Percentiles rank a stretch among this genome's conserved stretches.
Evolutionary conservation across 805 yeast genomes (phyloP).

Genomic region (Wickerhamiella qilinensis): DNA sequence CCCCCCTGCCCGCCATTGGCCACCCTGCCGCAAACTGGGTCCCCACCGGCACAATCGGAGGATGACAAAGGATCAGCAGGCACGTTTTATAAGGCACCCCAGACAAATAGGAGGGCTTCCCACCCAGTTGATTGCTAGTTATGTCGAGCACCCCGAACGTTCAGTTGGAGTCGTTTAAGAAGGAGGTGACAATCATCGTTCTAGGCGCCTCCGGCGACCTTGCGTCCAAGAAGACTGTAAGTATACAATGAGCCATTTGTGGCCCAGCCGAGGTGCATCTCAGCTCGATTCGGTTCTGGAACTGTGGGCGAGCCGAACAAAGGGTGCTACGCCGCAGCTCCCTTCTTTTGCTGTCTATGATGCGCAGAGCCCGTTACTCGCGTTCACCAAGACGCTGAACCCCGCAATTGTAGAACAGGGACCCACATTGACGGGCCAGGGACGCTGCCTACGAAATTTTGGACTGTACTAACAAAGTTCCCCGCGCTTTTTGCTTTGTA

Average conservation of each 20-base stretch:
- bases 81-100: not conserved
- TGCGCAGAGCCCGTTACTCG: no score
- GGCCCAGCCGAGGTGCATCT: not conserved
- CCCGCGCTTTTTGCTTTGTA: slow-evolving; percentile 29
- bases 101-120: not conserved
- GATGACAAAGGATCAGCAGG: no score
- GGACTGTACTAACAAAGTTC: slow-evolving; percentile 10
- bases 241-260: not conserved
- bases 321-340: not conserved
- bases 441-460: no score
- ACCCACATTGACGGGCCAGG: no score
- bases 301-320: no score
- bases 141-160: not conserved
- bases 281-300: no score
- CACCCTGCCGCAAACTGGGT: no score
- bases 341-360: not conserved
- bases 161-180: slow-evolving; percentile 2
- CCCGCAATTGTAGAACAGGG: no score
- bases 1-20: no score
- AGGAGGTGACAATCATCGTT: slow-evolving; percentile 12
- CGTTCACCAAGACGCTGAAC: no score
- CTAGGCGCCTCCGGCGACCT: slow-evolving; percentile 18
- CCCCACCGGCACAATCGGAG: no score
- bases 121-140: not conserved
- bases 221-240: slow-evolving; percentile 16